A percentile compares a stretch with the other conserved stretches of the same genome.
phyloP scores from a whole-genome alignment of 345 rosid species.

The Moringa oleifera region DNA sequence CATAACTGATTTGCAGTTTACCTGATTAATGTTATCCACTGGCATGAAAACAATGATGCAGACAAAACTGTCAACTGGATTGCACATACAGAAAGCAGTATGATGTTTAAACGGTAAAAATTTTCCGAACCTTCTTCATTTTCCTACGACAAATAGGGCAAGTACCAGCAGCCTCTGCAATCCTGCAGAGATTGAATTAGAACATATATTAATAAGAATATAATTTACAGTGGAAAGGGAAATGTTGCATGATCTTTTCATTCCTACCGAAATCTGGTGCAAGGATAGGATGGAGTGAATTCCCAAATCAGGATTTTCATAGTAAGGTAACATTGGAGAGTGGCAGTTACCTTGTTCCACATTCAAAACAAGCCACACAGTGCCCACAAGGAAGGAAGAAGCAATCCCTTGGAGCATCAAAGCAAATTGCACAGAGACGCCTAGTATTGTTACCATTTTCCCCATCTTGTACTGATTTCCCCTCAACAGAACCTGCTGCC shows the following conservation, averaged over 20 bases:
- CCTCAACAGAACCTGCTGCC: slow-evolving; percentile 34
- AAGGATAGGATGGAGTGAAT: background rate
- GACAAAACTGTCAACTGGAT: background rate
- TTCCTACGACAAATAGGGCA: slow-evolving; percentile 83
- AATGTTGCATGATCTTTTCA: too few relatives aligned
- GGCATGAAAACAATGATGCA: background rate
- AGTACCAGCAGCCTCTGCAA: slow-evolving; percentile 67
- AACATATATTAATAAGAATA: background rate
- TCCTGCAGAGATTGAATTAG: slow-evolving; percentile 43
- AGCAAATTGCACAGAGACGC: slow-evolving; percentile 96
- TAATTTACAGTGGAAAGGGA: background rate
- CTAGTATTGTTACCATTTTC: slow-evolving; percentile 64
- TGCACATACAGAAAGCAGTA: background rate
- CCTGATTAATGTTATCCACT: background rate
- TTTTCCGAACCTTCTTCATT: slow-evolving; percentile 89
- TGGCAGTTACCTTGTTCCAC: slow-evolving; percentile 76
- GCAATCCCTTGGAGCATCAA: slow-evolving; percentile 96
- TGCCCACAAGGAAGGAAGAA: slow-evolving; percentile 99
- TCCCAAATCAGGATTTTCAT: background rate
- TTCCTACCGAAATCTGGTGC: background rate
- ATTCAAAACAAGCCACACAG: slow-evolving; percentile 83
- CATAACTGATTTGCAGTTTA: background rate
- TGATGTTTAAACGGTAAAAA: slow-evolving; percentile 52
- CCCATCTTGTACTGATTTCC: slow-evolving; percentile 38
- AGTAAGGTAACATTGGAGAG: slow-evolving; percentile 3